Evolutionary conservation across 805 yeast species (phyloP).

Genomic region (Novakomyces olei): DNA sequence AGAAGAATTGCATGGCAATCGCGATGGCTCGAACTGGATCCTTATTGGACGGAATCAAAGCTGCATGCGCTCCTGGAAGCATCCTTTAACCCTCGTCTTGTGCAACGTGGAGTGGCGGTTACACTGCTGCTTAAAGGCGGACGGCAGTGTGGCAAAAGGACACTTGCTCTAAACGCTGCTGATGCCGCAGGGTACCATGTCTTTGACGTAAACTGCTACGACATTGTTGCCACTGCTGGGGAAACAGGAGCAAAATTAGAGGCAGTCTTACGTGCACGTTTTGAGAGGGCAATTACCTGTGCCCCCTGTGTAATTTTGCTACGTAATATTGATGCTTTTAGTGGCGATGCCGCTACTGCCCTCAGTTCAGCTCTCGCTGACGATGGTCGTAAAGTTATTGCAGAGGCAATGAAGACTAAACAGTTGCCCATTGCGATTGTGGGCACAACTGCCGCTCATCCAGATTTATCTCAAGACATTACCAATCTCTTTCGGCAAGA

Average conservation of each 20-base stretch:
- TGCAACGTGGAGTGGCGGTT: too few species aligned
- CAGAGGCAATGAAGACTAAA: constrained; percentile 28
- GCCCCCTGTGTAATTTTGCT: constrained; percentile 31
- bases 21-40: not conserved
- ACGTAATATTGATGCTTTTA: constrained; percentile 55
- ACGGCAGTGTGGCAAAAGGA: constrained; percentile 61
- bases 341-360: too few species aligned
- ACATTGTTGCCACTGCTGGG: constrained; percentile 35
- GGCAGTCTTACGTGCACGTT: constrained; percentile 53
- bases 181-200: constrained; percentile 41
- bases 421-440: constrained; percentile 25
- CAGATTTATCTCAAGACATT: constrained; percentile 39
- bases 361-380: constrained; percentile 46
- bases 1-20: too few species aligned
- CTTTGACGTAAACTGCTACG: constrained; percentile 48
- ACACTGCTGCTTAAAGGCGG: constrained; percentile 44
- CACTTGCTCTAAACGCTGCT: constrained; percentile 34
- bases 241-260: constrained; percentile 60
- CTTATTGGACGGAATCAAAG: constrained; percentile 26
- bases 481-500: constrained; percentile 58
- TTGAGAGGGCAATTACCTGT: constrained; percentile 38
- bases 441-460: constrained; percentile 49
- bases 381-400: constrained; percentile 29
- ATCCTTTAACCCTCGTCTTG: constrained; percentile 44
- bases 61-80: constrained; percentile 22